These are phyloP conservation scores for Silene noctiflora DNA, from an alignment of 179 eudicot species.

Conservation along the genomic window DNA sequence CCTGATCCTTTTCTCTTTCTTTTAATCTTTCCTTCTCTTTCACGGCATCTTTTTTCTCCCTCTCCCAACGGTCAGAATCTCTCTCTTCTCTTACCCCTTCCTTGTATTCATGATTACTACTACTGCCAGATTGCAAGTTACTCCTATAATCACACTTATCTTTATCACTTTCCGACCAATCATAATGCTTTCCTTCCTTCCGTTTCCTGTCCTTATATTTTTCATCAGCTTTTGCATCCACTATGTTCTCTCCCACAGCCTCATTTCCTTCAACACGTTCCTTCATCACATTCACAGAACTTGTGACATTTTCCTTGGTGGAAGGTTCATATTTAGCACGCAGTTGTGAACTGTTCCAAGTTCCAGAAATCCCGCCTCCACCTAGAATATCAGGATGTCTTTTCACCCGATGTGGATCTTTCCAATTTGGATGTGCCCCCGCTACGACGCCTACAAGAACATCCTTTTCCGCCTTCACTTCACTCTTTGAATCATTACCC, in stretches of 20 bases:
- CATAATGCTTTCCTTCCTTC: constrained; percentile 79
- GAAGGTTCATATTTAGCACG: constrained; percentile 20
- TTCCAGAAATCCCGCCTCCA: constrained; percentile 48
- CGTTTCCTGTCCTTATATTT: constrained; percentile 73
- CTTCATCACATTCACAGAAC: constrained; percentile 29
- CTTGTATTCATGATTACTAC: constrained; percentile 51
- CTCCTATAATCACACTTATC: constrained; percentile 59
- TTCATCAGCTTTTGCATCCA: constrained; percentile 72
- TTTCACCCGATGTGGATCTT: constrained; percentile 63
- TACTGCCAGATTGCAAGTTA: constrained; percentile 44
- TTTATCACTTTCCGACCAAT: constrained; percentile 72
- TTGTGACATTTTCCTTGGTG: constrained; percentile 9
- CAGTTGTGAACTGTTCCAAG: constrained; percentile 44
- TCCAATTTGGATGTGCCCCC: constrained; percentile 49
- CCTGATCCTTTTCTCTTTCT: constrained; percentile 63
- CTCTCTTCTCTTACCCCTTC: constrained; percentile 60
- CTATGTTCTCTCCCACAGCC: constrained; percentile 71
- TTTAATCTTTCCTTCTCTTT: constrained; percentile 62
- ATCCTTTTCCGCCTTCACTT: constrained; percentile 59
- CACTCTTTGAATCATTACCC: constrained; percentile 53
- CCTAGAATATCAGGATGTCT: constrained; percentile 51
- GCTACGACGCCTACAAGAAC: constrained; percentile 30
- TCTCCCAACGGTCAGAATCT: constrained; percentile 67
- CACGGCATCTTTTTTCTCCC: constrained; percentile 58
- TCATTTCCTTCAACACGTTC: constrained; percentile 52